These are phyloP conservation scores for Erythrophleum ivorense DNA, from an alignment of 331 rosid genomes.

Conservation along the genomic window DNA sequence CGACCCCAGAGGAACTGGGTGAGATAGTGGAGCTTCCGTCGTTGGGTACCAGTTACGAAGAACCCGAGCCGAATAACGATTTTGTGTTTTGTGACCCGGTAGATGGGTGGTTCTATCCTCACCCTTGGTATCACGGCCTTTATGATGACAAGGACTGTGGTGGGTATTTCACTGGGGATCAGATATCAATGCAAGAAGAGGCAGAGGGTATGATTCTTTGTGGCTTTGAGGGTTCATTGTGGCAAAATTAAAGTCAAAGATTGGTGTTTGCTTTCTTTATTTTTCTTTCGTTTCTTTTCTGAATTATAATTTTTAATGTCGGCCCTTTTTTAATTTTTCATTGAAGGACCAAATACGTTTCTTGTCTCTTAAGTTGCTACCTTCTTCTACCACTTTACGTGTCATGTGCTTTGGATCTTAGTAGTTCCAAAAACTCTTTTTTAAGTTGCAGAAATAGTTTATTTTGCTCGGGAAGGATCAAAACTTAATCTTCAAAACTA, in stretches of 20 bases:
- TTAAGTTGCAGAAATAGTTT: neutral
- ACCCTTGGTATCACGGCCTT: slow-evolving; percentile 52
- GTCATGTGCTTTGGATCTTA: slow-evolving; percentile 1
- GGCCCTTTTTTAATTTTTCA: slow-evolving; percentile 48
- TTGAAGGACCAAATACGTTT: slow-evolving; percentile 46
- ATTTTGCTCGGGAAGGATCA: neutral
- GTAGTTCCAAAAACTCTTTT: too few relatives aligned
- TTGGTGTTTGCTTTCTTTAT: neutral
- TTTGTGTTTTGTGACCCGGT: slow-evolving; percentile 55
- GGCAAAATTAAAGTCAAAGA: slow-evolving; percentile 56
- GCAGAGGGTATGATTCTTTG: slow-evolving; percentile 49
- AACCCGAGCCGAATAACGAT: slow-evolving; percentile 46
- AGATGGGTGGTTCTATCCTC: slow-evolving; percentile 61
- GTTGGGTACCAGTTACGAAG: slow-evolving; percentile 53
- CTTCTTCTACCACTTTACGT: neutral
- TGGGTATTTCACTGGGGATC: slow-evolving; percentile 51
- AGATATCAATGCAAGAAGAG: slow-evolving; percentile 46
- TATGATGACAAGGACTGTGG: slow-evolving; percentile 50
- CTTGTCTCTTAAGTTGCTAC: slow-evolving; percentile 41
- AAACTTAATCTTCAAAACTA: neutral
- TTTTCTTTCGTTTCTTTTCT: neutral
- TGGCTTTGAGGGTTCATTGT: slow-evolving; percentile 57
- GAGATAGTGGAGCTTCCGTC: slow-evolving; percentile 80
- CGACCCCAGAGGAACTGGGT: slow-evolving; percentile 70
- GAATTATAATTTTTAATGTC: slow-evolving; percentile 12